Evolutionary conservation across 768 basidiomycete genomes (phyloP).

Genomic region (Jaapia argillacea): DNA sequence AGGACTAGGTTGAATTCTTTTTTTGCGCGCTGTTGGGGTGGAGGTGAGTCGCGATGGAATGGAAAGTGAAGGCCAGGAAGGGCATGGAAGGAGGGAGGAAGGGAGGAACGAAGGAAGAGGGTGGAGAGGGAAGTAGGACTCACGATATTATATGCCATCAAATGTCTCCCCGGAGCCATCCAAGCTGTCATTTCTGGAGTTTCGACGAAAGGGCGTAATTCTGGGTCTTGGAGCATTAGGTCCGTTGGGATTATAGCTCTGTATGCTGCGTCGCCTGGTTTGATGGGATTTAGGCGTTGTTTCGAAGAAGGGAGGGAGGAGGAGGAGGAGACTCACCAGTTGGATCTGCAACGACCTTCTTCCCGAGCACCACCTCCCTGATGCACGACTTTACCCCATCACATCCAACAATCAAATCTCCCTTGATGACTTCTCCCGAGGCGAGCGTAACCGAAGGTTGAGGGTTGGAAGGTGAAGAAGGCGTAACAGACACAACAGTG

Average conservation of each 20-base stretch:
- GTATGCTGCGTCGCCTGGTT: constrained; percentile 55
- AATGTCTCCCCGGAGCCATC: constrained; percentile 43
- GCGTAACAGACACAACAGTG: background rate
- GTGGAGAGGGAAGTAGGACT: constrained; percentile 9
- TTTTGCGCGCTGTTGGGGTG: constrained; percentile 24
- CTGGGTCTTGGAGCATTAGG: constrained; percentile 37
- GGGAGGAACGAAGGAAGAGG: constrained; percentile 1
- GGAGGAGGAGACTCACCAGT: too few species aligned
- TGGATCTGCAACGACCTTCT: constrained; percentile 24
- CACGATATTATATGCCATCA: constrained; percentile 36
- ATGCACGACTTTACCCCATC: constrained; percentile 6
- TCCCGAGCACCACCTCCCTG: constrained; percentile 19
- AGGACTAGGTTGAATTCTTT: constrained; percentile 27
- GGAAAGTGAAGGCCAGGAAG: too few species aligned
- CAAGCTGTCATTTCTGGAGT: constrained; percentile 43
- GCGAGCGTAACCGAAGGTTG: constrained; percentile 9
- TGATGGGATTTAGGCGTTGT: constrained; percentile 30
- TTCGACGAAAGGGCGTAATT: constrained; percentile 40
- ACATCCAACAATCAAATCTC: constrained; percentile 12
- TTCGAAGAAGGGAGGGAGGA: constrained; percentile 39
- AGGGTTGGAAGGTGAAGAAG: too few species aligned
- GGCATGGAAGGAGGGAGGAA: background rate
- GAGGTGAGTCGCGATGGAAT: too few species aligned
- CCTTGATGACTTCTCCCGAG: constrained; percentile 10
- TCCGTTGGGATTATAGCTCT: constrained; percentile 40